These are phyloP conservation scores for Penicillium sp. DNA, from an alignment of 2,329 filamentous ascomycete species.

Conservation along the genomic window DNA sequence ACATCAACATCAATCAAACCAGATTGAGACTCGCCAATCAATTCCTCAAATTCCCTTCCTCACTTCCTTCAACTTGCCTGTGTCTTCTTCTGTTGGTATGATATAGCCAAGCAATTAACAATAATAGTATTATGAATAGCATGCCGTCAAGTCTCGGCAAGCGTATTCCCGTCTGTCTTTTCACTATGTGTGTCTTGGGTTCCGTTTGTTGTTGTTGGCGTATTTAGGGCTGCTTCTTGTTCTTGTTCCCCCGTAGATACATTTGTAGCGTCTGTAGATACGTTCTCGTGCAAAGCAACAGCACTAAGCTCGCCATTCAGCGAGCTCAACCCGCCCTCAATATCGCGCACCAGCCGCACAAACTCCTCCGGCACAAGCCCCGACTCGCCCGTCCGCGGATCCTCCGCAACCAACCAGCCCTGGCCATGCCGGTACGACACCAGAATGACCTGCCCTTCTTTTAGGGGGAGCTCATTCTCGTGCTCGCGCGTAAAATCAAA, in stretches of 20 bases:
- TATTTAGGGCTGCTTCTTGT: neutral
- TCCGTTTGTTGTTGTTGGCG: neutral
- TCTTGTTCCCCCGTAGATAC: neutral
- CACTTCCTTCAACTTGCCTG: neutral
- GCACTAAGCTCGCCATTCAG: conserved; percentile 53
- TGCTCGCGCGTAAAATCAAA: conserved; percentile 96
- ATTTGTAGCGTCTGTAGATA: conserved; percentile 24
- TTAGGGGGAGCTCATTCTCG: conserved; percentile 88
- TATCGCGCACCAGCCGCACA: conserved; percentile 84
- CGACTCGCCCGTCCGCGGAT: conserved; percentile 88
- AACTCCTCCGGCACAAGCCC: conserved; percentile 96
- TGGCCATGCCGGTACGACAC: conserved; percentile 95
- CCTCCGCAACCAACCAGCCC: conserved; percentile 95
- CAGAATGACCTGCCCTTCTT: conserved; percentile 93
- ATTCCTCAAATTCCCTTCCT: neutral
- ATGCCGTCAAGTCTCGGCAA: neutral
- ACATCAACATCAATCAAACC: too few species aligned
- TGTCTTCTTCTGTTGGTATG: neutral
- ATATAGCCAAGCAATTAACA: neutral
- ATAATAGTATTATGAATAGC: neutral
- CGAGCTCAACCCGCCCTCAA: conserved; percentile 81
- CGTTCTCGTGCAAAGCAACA: conserved; percentile 44
- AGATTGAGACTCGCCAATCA: neutral
- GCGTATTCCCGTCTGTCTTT: conserved; percentile 15
- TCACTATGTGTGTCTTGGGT: conserved; percentile 1